Conservation (phyloP, 2,329 filamentous ascomycete species). For the Whalleya microplaca region DNA sequence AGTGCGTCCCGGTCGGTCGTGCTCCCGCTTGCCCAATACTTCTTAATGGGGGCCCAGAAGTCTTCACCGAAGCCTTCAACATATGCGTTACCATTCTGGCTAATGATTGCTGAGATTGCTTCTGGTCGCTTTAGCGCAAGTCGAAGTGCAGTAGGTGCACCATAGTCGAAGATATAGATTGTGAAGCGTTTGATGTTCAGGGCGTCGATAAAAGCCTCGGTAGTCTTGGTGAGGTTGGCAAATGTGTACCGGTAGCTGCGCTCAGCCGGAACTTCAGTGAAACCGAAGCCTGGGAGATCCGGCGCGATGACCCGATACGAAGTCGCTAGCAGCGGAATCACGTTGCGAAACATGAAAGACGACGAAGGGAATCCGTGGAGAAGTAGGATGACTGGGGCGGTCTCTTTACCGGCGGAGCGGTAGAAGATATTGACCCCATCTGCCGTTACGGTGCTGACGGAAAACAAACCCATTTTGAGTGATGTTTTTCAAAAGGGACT, state of each 20-base stretch:
- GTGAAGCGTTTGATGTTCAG: constrained; percentile 52
- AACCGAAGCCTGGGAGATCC: constrained; percentile 63
- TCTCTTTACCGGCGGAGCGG: constrained; percentile 38
- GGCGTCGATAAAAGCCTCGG: constrained; percentile 52
- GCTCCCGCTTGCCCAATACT: constrained; percentile 48
- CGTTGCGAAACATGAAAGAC: constrained; percentile 48
- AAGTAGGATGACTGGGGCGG: constrained; percentile 44
- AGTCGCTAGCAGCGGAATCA: constrained; percentile 46
- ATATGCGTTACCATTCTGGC: constrained; percentile 67
- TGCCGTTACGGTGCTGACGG: constrained; percentile 26
- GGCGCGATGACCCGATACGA: constrained; percentile 54
- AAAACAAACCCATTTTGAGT: neutral
- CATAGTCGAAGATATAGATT: constrained; percentile 67
- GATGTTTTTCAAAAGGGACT: neutral
- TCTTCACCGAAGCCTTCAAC: constrained; percentile 53
- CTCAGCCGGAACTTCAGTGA: constrained; percentile 50
- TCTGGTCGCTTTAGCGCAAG: constrained; percentile 54
- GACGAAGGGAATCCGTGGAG: constrained; percentile 51
- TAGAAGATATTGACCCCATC: constrained; percentile 47
- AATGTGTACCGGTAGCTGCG: constrained; percentile 58
- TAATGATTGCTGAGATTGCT: constrained; percentile 55
- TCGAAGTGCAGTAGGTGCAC: constrained; percentile 58
- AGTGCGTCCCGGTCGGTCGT: constrained; percentile 43
- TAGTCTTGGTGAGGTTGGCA: constrained; percentile 50
- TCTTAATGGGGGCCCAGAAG: constrained; percentile 54